Conservation (phyloP, 2,329 filamentous ascomycete genomes). For the Aspergillus neotritici region DNA sequence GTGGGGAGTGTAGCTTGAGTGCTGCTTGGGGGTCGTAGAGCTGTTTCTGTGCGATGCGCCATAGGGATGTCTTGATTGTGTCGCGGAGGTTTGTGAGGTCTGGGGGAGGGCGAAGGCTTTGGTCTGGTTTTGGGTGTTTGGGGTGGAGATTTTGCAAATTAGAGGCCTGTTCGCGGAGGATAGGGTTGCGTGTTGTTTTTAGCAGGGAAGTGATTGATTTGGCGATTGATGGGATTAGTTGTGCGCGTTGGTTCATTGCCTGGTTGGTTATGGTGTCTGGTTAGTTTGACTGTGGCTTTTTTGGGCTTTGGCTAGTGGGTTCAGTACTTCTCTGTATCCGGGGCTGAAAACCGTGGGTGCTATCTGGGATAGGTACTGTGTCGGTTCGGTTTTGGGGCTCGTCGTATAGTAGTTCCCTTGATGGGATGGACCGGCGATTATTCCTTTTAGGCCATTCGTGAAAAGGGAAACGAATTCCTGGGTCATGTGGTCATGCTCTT, state of each 20-base stretch:
- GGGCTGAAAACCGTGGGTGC: slow-evolving; percentile 27
- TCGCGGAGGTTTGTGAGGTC: slow-evolving; percentile 8
- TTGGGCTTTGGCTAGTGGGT: neutral
- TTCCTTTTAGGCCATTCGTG: slow-evolving; percentile 17
- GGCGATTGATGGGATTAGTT: slow-evolving; percentile 30
- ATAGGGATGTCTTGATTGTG: slow-evolving; percentile 27
- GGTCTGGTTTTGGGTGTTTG: slow-evolving; percentile 3
- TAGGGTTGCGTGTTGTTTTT: slow-evolving; percentile 13
- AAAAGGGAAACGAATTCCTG: slow-evolving; percentile 18
- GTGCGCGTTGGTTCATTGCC: slow-evolving; percentile 33
- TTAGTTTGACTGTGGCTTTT: neutral
- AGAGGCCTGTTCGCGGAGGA: slow-evolving; percentile 3
- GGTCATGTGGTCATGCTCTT: neutral
- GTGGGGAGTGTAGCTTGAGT: slow-evolving; percentile 2
- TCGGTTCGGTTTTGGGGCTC: slow-evolving; percentile 1
- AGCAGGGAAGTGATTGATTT: slow-evolving; percentile 32
- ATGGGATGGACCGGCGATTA: slow-evolving; percentile 2
- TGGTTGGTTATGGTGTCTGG: slow-evolving; percentile 9
- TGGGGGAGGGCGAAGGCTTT: neutral
- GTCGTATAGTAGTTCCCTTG: neutral
- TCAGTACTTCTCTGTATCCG: slow-evolving; percentile 27
- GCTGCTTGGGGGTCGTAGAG: slow-evolving; percentile 15
- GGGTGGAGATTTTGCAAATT: slow-evolving; percentile 5
- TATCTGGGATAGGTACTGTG: slow-evolving; percentile 18
- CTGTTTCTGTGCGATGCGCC: slow-evolving; percentile 27